Conservation (phyloP, 495 filamentous ascomycete genomes). For the Neurospora sp. region DNA sequence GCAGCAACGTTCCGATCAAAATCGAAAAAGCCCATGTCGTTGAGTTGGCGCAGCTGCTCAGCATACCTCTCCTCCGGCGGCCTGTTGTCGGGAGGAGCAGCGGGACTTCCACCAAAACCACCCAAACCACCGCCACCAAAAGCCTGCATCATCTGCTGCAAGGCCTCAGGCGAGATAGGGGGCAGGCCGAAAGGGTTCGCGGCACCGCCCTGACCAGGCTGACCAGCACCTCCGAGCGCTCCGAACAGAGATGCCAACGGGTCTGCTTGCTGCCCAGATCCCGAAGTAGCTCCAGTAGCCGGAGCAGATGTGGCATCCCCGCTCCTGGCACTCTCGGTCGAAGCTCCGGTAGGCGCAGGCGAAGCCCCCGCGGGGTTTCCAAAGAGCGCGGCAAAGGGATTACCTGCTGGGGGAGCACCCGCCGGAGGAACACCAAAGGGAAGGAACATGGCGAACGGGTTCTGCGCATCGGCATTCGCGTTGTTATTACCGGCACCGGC, state of each 20-base stretch:
- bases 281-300: slow-evolving; percentile 5
- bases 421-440: slow-evolving; percentile 18
- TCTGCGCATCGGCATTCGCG: slow-evolving; percentile 17
- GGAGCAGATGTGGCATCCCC: background rate
- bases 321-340: background rate
- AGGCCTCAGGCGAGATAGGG: slow-evolving; percentile 24
- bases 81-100: slow-evolving; percentile 60
- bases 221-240: background rate
- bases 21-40: slow-evolving; percentile 98
- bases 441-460: slow-evolving; percentile 28
- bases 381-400: slow-evolving; percentile 68
- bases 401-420: slow-evolving; percentile 41
- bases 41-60: slow-evolving; percentile 81
- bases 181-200: slow-evolving; percentile 16
- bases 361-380: slow-evolving; percentile 22
- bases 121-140: slow-evolving; percentile 14
- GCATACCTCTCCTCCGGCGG: slow-evolving; percentile 92
- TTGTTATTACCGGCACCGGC: slow-evolving; percentile 8
- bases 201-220: slow-evolving; percentile 5
- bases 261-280: slow-evolving; percentile 18
- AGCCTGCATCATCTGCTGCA: slow-evolving; percentile 36
- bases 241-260: slow-evolving; percentile 36
- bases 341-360: slow-evolving; percentile 1
- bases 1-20: slow-evolving; percentile 90
- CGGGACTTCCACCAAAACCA: slow-evolving; percentile 20